A percentile compares a stretch with the other conserved stretches of the same genome.
These are phyloP conservation scores for Melocanna baccifera DNA, from an alignment of 176 grass and related monocot genomes.

Conservation along the genomic window DNA sequence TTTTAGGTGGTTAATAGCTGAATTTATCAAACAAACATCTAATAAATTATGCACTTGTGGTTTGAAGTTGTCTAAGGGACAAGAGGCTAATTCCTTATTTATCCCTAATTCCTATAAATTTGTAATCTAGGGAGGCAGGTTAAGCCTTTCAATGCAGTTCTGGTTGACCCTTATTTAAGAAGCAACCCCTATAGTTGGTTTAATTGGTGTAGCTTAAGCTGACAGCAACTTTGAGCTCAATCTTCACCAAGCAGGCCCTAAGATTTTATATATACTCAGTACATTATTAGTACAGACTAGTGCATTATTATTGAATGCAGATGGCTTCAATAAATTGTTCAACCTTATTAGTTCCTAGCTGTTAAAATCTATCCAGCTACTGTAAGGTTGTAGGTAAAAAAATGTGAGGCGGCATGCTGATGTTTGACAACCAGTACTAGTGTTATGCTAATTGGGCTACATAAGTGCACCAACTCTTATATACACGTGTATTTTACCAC, in stretches of 20 bases:
- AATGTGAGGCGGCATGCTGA: background rate
- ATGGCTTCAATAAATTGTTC: conserved; percentile 8
- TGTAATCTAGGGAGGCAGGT: background rate
- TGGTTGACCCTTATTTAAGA: conserved; percentile 10
- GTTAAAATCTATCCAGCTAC: background rate
- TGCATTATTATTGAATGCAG: background rate
- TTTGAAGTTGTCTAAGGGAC: background rate
- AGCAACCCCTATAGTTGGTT: background rate
- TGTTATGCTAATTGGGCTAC: conserved; percentile 5
- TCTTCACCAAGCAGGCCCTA: background rate
- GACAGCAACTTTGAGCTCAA: background rate
- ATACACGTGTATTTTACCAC: background rate
- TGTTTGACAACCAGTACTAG: background rate
- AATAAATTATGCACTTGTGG: background rate
- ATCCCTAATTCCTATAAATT: background rate
- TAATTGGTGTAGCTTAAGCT: background rate
- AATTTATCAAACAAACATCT: background rate
- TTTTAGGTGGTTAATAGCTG: background rate
- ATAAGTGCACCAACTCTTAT: background rate
- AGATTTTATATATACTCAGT: background rate
- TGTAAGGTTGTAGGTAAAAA: background rate
- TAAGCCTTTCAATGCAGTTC: conserved; percentile 11
- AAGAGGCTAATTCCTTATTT: background rate
- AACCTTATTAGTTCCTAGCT: background rate
- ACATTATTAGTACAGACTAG: background rate